A percentile compares a stretch with the other conserved stretches of the same genome.
phyloP scores from a whole-genome alignment of 164 flowering plant genomes.

The Liquidambar formosana region DNA sequence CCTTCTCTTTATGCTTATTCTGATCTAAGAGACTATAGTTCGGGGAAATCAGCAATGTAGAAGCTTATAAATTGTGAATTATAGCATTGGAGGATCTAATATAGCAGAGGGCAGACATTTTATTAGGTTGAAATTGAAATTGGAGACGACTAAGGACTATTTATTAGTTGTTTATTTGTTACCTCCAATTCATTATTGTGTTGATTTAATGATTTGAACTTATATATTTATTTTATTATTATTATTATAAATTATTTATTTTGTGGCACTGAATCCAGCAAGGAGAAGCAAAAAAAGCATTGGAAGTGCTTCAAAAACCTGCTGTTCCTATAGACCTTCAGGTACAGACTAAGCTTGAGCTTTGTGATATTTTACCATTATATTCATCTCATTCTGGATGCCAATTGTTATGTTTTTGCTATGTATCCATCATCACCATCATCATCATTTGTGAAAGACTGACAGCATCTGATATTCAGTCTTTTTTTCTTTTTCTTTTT shows the following conservation, averaged over 20 bases:
- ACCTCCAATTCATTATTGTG: background rate
- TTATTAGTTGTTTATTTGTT: background rate
- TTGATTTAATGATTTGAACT: background rate
- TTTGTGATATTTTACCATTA: conserved; percentile 2
- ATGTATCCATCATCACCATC: background rate
- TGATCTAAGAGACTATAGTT: background rate
- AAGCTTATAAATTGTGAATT: background rate
- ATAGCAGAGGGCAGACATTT: background rate
- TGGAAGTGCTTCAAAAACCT: conserved; percentile 92
- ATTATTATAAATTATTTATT: background rate
- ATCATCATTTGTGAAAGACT: background rate
- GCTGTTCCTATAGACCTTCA: conserved; percentile 80
- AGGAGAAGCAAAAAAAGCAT: conserved; percentile 97
- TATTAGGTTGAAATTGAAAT: background rate
- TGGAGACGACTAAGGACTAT: background rate
- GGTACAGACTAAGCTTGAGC: conserved; percentile 42
- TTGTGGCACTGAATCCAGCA: conserved; percentile 48
- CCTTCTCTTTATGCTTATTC: background rate
- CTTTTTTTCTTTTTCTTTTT: background rate
- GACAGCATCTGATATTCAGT: background rate
- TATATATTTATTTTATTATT: too few species aligned
- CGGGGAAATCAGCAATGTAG: background rate
- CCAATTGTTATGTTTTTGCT: background rate
- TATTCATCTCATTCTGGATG: background rate
- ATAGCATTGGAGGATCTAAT: background rate